These are phyloP conservation scores for Cucurbita maxima DNA, from an alignment of 306 rosid species.

Conservation along the genomic window DNA sequence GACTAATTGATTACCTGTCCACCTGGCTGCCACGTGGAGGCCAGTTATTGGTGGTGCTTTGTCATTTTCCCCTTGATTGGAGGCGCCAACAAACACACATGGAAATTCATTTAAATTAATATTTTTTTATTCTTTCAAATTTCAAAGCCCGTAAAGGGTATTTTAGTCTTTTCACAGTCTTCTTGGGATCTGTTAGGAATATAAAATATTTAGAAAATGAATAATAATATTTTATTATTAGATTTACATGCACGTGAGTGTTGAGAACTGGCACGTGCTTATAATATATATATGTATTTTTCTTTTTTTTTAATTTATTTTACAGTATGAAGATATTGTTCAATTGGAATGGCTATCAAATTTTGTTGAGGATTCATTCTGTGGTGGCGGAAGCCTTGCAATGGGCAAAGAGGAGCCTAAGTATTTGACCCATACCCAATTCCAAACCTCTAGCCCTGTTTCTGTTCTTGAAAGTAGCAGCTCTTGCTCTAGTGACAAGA, in stretches of 20 bases:
- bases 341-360: conserved; percentile 89
- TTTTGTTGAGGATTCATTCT: conserved; percentile 83
- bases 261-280: background rate
- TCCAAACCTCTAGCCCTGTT: conserved; percentile 80
- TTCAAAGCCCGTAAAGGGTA: background rate
- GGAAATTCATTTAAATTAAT: background rate
- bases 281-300: too few species aligned
- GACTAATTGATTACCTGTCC: background rate
- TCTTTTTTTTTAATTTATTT: background rate
- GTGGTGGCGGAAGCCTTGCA: conserved; percentile 67
- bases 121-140: background rate
- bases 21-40: background rate
- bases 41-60: background rate
- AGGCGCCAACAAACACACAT: background rate
- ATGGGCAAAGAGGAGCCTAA: conserved; percentile 33
- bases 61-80: conserved; percentile 8
- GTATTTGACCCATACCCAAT: conserved; percentile 41
- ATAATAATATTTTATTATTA: background rate
- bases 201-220: too few species aligned
- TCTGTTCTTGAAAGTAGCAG: conserved; percentile 95
- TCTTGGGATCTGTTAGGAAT: background rate
- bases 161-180: background rate
- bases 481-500: conserved; percentile 67
- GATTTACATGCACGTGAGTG: background rate
- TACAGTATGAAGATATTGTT: conserved; percentile 83